Evolutionary conservation across 2,329 filamentous ascomycete species (phyloP).

Genomic region (Venturia aucupariae): DNA sequence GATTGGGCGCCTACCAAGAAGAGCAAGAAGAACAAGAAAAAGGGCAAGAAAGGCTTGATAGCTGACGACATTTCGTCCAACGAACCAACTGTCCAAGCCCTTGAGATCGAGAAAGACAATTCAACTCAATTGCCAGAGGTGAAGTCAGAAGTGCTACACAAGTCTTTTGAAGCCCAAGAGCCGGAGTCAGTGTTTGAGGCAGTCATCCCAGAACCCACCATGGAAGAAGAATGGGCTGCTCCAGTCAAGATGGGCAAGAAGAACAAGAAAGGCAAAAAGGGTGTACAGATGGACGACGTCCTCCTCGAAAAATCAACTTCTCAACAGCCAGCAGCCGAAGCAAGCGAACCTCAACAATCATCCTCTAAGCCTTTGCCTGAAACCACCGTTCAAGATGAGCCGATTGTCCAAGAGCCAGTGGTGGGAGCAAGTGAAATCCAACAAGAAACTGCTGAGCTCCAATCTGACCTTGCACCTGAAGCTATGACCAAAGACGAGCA

Average conservation of each 20-base stretch:
- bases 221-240: slow-evolving; percentile 22
- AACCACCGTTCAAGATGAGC: neutral
- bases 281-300: neutral
- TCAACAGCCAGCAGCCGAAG: neutral
- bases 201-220: slow-evolving; percentile 16
- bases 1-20: slow-evolving; percentile 22
- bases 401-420: neutral
- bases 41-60: slow-evolving; percentile 12
- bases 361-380: neutral
- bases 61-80: neutral
- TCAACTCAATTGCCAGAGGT: neutral
- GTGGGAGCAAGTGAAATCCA: neutral
- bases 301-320: neutral
- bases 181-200: neutral
- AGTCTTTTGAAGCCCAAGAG: neutral
- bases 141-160: neutral
- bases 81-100: neutral
- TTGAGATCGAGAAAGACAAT: neutral
- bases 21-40: slow-evolving; percentile 20
- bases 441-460: neutral
- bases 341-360: neutral
- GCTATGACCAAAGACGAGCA: neutral
- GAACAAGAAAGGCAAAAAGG: slow-evolving; percentile 11
- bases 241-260: slow-evolving; percentile 15
- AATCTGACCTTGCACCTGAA: neutral